Evolutionary conservation across 371 early-diverging fungal genomes (phyloP), one percentile per base, ranked within the genome.

Genomic region (Rhizopus delemar): DNA sequence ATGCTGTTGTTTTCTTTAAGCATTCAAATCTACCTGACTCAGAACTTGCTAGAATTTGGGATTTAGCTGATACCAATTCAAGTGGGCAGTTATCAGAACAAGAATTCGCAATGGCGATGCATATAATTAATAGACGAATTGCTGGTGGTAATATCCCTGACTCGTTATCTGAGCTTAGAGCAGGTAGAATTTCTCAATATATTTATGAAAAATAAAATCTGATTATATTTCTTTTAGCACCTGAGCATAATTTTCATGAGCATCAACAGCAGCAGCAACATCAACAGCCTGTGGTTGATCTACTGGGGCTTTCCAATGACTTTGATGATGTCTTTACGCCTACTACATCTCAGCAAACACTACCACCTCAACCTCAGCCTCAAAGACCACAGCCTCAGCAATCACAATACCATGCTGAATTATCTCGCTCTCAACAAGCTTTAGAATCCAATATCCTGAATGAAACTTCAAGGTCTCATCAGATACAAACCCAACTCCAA

Each of bases 11-110:
- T 13, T 90, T 90, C 59, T 92, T 92, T 53, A 76, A 85, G 56
- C 87, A 89, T 57, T 91, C 93, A 2, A 84, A 86, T 31, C 69
- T 92, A 53, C 80, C 88, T 3, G 86, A 87, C 34, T 51, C 73
- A 0, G 84, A 77, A 28, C 67, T 92, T 51, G 91, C 91, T 16
- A 78, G 75, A 38, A 87, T 92, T 52, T 92, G 93, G 88, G 86
- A 86, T 62, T 67, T 86, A 58, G 79, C 87, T 7, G 83, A 82
- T 63, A 70, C 71, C 31, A 58, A 63, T 15, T 74, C 68, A 28
- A 60, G 71, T 41, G 87, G 82, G 2, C 71, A 69, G 61, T 63
- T 81, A 50, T 66, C 50, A 38, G 69, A 59, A 39, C 78, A 74
- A 46, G 83, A 83, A 65, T 88, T 78, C 70, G 78, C 75, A 4